Conservation (phyloP, 2,329 filamentous ascomycete genomes). For the Cladosporium sp. region DNA sequence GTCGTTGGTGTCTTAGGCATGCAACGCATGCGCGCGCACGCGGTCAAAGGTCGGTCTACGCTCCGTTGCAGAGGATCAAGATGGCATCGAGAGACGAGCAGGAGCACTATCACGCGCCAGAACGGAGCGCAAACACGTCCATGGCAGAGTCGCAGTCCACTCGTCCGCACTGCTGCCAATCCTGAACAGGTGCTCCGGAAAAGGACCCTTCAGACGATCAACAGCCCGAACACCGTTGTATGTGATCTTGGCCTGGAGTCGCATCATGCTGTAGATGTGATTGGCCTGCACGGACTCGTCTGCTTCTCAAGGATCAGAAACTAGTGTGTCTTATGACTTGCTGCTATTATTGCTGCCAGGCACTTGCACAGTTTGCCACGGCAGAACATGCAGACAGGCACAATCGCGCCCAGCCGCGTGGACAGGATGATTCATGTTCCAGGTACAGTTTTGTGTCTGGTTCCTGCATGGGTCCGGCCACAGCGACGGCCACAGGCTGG, state of each 20-base stretch:
- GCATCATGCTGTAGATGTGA: neutral
- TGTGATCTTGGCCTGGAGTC: slow-evolving; percentile 8
- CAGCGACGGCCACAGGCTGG: neutral
- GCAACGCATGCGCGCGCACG: neutral
- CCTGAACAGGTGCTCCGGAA: neutral
- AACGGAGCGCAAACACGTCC: neutral
- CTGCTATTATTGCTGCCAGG: slow-evolving; percentile 15
- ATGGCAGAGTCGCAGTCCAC: neutral
- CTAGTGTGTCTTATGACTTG: slow-evolving; percentile 14
- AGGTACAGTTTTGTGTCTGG: neutral
- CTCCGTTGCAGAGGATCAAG: neutral
- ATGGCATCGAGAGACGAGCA: neutral
- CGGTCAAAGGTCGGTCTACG: neutral
- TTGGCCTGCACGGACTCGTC: slow-evolving; percentile 13
- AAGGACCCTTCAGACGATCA: neutral
- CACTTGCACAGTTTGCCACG: slow-evolving; percentile 13
- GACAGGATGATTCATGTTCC: neutral
- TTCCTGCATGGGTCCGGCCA: slow-evolving; percentile 4
- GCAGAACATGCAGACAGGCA: slow-evolving; percentile 17
- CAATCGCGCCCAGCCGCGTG: slow-evolving; percentile 1
- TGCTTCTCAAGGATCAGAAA: slow-evolving; percentile 6
- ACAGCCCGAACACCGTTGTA: neutral
- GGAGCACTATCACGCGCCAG: neutral
- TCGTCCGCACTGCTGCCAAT: neutral
- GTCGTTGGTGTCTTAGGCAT: neutral